Conservation (phyloP, 2,329 filamentous ascomycete genomes). For the Microdochium nivale region DNA sequence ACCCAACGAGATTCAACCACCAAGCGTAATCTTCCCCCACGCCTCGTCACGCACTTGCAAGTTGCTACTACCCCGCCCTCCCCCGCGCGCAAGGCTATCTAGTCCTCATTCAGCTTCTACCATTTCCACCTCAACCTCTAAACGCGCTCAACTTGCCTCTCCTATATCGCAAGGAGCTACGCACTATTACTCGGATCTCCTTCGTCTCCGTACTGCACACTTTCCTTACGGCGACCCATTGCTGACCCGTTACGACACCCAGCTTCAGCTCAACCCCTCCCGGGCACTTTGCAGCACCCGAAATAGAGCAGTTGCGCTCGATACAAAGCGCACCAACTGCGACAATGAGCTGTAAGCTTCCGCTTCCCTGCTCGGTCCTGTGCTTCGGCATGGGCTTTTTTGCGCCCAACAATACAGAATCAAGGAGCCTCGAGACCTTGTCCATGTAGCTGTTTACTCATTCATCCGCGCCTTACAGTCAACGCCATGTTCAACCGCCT, state of each 20-base stretch:
- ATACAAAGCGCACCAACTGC: neutral
- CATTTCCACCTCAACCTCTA: conserved; percentile 2
- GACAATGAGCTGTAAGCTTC: conserved; percentile 4
- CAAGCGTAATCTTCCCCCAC: neutral
- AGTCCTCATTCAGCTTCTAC: neutral
- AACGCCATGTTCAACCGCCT: conserved; percentile 90
- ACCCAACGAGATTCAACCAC: no score
- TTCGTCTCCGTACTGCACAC: no score
- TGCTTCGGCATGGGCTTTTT: neutral
- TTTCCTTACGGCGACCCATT: no score
- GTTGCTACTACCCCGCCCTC: conserved; percentile 1
- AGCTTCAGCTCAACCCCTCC: no score
- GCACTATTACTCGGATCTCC: no score
- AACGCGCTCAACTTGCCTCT: neutral
- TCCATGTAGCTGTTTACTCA: conserved; percentile 1
- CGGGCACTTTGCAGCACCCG: neutral
- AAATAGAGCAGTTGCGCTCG: neutral
- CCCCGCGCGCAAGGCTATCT: neutral
- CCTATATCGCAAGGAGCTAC: no score
- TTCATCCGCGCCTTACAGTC: conserved; percentile 41
- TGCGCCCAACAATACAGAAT: neutral
- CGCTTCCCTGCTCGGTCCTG: neutral
- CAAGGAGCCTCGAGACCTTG: neutral
- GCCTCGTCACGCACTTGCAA: conserved; percentile 9
- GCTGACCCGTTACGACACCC: no score